Evolutionary conservation across 2,329 filamentous ascomycete genomes (phyloP), one percentile per base, ranked within the genome.

Genomic region (Sporothrix mexicana): DNA sequence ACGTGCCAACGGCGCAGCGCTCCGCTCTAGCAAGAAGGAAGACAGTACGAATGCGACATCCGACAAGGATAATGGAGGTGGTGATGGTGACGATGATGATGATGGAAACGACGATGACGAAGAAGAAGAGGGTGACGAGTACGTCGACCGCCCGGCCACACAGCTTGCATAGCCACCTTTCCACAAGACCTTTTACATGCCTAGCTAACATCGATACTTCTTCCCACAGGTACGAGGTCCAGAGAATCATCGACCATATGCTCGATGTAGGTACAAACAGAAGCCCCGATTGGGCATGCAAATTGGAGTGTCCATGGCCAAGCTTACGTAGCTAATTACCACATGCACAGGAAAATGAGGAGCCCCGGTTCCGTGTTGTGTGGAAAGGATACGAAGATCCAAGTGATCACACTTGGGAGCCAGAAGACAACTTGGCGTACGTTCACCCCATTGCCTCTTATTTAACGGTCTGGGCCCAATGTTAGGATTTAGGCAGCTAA

Each of bases 321-420:
- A 12, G 30, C 55, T 17, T 5, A 10, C 23, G 43, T 36, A 36
- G 51, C 53, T 61, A 17, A 64, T 10, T 6, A 2, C 7, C 20
- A 7, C 70, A 17, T 74, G 13, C 2, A 15, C 10, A 57, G 9
- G 73, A 88, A 83, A 87, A 66, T 17, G 70, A 87, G 23, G 79
- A 80, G 4, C 77, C 90, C 0, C 85, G 86, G 64, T 94, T 92
- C 78, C 86, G 91, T 69, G 92, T 96, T 49, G 94, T 95, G 78
- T 96, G 93, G 93, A 88, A 93, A 75, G 93, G 93, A 2, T 96
- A 91, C 74, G 88, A 92, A 0, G 87, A 90, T 74, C 89, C 90
- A 74, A 80, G 83, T 0, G 93, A 96, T 76, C 82, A 88, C 77
- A 96, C 93, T 0, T 95, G 92, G 93, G 93, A 96, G 79, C 90